These are phyloP conservation scores for Neurospora pannonica DNA, from an alignment of 495 filamentous ascomycete species.

Conservation along the genomic window DNA sequence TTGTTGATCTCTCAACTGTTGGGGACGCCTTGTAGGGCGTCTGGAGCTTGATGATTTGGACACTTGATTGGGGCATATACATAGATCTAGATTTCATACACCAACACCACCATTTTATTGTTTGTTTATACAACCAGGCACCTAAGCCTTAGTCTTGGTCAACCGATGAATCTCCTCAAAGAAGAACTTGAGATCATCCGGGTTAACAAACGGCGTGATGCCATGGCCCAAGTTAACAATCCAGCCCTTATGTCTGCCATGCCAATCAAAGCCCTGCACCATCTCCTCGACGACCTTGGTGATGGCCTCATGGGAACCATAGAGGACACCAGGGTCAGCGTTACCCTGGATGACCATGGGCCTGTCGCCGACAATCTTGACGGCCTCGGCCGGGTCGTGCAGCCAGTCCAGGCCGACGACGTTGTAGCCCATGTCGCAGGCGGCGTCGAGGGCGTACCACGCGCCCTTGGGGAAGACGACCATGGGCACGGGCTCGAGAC, in stretches of 20 bases:
- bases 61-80: not conserved
- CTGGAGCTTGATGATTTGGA: not conserved
- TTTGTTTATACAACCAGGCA: not conserved
- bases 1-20: conserved; percentile 10
- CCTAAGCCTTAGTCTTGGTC: conserved; percentile 23
- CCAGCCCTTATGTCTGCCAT: conserved; percentile 48
- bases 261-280: conserved; percentile 68
- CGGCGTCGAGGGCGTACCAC: conserved; percentile 87
- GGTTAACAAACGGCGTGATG: conserved; percentile 87
- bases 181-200: conserved; percentile 84
- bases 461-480: conserved; percentile 99
- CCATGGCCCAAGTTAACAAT: conserved; percentile 88
- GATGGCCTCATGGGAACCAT: conserved; percentile 73
- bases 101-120: not conserved
- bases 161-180: conserved; percentile 84
- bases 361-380: conserved; percentile 62
- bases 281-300: conserved; percentile 70
- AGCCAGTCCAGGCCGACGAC: conserved; percentile 94
- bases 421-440: conserved; percentile 83
- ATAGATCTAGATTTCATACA: not conserved
- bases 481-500: conserved; percentile 79
- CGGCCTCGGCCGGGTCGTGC: conserved; percentile 77
- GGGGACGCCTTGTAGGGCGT: conserved; percentile 7
- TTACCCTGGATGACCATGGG: conserved; percentile 80
- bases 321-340: conserved; percentile 87